Base-by-base conservation (phyloP, 23 red algal species). In the Cyanidiococcus yangmingshanensis region DNA sequence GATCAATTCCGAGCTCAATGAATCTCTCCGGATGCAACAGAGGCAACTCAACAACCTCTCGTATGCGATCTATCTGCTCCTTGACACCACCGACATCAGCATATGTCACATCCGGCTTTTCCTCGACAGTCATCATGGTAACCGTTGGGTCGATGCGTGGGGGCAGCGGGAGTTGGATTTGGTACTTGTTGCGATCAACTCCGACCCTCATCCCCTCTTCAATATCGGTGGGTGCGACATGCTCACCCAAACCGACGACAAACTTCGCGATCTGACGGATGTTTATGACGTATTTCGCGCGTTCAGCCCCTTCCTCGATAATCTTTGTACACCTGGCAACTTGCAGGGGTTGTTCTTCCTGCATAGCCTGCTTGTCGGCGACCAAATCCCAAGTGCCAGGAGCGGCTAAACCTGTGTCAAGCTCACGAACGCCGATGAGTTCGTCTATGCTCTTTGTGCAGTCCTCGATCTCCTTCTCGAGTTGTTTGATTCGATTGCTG, bases 71-170 rank as follows among this genome's bases (percentile, higher is more conserved):
- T 58, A 98, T 98, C 39, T 85, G 80, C 58, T 98, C 94, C 39
- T 98, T 98, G 1, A 75, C 77, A 27, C 94, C 94, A 37, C 94
- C 94, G 16, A 98, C 88, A 76, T 98, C 94, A 59, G 82, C 87
- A 50, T 98, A 98, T 0, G 94, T 98, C 21, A 98, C 88, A 74
- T 98, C 94, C 1, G 94, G 94, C 68, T 98, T 98, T 57, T 98
- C 94, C 77, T 98, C 94, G n/a, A 98, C 94, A 16, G 94, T 98
- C 94, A 98, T 98, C 94, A 98, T 98, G 59, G 94, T 98, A 1
- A 98, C 94, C 34, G 84, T 88, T 1, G 94, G 87, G 58, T 98
- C 94, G 74, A 98, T 98, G 74, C 91, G 90, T 25, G 94, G 94
- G 40, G 94, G 94, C 57, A 98, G 89, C n/a, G 94, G 94, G 39